Conservation (phyloP, 139 green algal genomes). For the Deuterostichococcus epilithicus region DNA sequence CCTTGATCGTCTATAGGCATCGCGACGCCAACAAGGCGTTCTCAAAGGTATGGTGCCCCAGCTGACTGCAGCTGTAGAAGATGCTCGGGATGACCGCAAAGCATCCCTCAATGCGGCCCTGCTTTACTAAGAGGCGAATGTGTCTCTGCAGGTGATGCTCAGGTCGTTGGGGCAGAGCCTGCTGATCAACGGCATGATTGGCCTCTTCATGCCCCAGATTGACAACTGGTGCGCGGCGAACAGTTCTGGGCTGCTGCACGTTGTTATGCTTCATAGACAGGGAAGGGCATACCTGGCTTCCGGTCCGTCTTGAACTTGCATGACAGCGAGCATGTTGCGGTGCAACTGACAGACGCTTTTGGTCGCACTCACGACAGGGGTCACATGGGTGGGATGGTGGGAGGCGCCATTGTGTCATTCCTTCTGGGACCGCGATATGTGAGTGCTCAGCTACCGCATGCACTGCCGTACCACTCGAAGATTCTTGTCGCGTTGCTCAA, state of each 20-base stretch:
- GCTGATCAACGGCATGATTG: conserved; percentile 37
- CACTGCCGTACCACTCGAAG: not conserved
- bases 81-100: too few relatives aligned
- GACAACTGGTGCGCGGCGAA: conserved; percentile 36
- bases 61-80: too few relatives aligned
- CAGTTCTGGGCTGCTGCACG: too few relatives aligned
- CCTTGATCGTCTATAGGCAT: conserved; percentile 38
- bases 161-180: conserved; percentile 32
- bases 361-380: too few relatives aligned
- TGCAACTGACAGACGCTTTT: too few relatives aligned
- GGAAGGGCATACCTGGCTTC: too few relatives aligned
- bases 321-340: too few relatives aligned
- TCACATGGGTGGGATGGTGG: conserved; percentile 45
- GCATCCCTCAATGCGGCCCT: too few relatives aligned
- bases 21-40: not conserved
- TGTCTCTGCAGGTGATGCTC: conserved; percentile 28
- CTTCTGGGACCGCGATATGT: conserved; percentile 36
- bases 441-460: not conserved
- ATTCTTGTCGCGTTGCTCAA: too few relatives aligned
- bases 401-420: conserved; percentile 31
- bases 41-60: too few relatives aligned
- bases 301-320: too few relatives aligned
- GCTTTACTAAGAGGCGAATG: too few relatives aligned
- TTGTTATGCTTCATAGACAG: not conserved
- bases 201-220: conserved; percentile 25